Evolutionary conservation across 2,329 filamentous ascomycete species (phyloP), one percentile per base, ranked within the genome.

Genomic region (Drechmeria coniospora): DNA sequence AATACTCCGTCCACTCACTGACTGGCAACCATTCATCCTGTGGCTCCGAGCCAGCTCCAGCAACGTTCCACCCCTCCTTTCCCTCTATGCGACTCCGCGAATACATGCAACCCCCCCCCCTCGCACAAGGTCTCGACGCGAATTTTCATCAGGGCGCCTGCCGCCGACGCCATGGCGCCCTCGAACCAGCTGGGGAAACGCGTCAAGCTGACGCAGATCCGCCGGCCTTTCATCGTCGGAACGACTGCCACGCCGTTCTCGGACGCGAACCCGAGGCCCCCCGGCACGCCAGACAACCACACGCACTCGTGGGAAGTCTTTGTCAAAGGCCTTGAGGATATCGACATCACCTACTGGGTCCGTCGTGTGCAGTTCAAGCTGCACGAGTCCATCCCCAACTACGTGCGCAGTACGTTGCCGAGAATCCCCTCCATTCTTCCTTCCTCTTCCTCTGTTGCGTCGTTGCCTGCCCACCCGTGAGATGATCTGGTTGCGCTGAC

Each of bases 321-420:
- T 52, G 82, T 98, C 32, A 80, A 80, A 47, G 83, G 86, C 25
- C 65, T 93, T 29, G 83, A 92, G 44, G 81, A 82, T 50, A 80
- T 82, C 34, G 82, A 93, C 47, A 79, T 95, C 39, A 84, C 81
- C 16, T 90, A 92, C 54, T 98, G 90, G 84, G 67, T 95, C 39
- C 82, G 87, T 32, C 87, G 92, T 44, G 87, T 98, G 1, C 86
- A 94, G 51, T 98, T 98, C 60, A 95, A 95, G 54, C 72, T 98
- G 11, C 87, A 94, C 63, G 86, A 95, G 54, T 94, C 87, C 8
- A 95, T 94, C 50, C 76, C 83, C 16, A 92, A 94, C 53, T 80
- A 80, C 32, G 68, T 90, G 14, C 79, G 90, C 41, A 92, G 70
- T 69, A 51, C 35, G 65, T 53, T 21, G 39, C 36, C 18, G 13